These are phyloP conservation scores for Sporodiniella umbellata DNA, from an alignment of 371 early-diverging fungal genomes.

Conservation along the genomic window DNA sequence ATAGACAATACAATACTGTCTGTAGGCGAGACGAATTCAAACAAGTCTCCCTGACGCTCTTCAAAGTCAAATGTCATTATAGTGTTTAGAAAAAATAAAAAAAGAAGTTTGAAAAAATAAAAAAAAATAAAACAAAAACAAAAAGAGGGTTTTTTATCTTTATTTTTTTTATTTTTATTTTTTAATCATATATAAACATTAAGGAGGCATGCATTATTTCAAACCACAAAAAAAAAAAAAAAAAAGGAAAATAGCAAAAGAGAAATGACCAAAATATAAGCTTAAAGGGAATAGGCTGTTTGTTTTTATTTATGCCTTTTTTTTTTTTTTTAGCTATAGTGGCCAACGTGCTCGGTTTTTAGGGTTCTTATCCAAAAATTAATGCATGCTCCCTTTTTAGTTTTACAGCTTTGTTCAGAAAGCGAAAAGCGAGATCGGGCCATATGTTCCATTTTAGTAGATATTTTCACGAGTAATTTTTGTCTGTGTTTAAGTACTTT, in stretches of 20 bases:
- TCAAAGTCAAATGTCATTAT: slow-evolving; percentile 43
- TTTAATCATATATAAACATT: too few relatives aligned
- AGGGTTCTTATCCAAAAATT: too few relatives aligned
- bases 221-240: neutral
- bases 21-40: slow-evolving; percentile 16
- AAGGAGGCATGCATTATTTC: neutral
- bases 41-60: slow-evolving; percentile 26
- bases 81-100: slow-evolving; percentile 1
- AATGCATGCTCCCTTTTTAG: too few relatives aligned
- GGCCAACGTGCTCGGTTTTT: too few relatives aligned
- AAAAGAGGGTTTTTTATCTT: neutral
- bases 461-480: too few relatives aligned
- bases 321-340: too few relatives aligned
- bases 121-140: neutral
- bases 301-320: too few relatives aligned
- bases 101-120: neutral
- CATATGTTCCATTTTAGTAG: too few relatives aligned
- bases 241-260: neutral
- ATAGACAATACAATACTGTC: slow-evolving; percentile 26
- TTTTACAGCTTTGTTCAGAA: too few relatives aligned
- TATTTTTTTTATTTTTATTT: neutral
- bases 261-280: neutral
- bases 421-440: too few relatives aligned
- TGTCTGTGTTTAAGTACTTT: too few relatives aligned
- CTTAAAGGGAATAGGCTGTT: too few relatives aligned